A percentile compares a stretch with the other conserved stretches of the same genome.
Evolutionary conservation across 331 rosid genomes (phyloP).

Genomic region (Quercus lobata): DNA sequence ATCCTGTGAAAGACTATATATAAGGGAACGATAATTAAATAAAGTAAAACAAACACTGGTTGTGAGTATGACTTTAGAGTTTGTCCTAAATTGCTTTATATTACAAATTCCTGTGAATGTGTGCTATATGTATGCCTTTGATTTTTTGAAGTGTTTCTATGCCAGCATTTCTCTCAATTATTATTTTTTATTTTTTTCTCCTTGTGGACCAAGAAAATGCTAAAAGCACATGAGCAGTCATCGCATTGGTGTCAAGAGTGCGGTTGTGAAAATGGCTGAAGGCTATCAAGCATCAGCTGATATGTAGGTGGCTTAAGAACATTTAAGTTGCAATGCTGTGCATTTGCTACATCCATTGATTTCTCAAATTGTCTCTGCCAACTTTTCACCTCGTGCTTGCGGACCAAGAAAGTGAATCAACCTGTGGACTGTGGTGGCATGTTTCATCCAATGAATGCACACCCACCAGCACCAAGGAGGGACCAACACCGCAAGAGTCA

Average conservation of each 20-base stretch:
- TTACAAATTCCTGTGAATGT: conserved; percentile 29
- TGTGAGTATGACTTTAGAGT: conserved; percentile 13
- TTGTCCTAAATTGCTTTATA: conserved; percentile 13
- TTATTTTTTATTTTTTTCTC: background rate
- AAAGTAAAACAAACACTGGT: conserved; percentile 16
- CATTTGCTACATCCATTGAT: background rate
- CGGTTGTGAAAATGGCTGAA: too few relatives aligned
- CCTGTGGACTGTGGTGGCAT: background rate
- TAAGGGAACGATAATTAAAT: conserved; percentile 19
- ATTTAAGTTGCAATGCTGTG: background rate
- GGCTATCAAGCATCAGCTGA: too few relatives aligned
- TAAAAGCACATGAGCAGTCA: background rate
- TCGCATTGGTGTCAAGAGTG: too few relatives aligned
- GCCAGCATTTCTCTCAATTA: background rate
- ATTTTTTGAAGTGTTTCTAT: background rate
- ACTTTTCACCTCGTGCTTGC: background rate
- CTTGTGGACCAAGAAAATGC: background rate
- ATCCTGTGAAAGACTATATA: conserved; percentile 32
- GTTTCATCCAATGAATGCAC: too few relatives aligned
- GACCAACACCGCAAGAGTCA: too few relatives aligned
- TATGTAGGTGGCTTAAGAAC: background rate
- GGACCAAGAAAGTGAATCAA: background rate
- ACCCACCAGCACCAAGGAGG: too few relatives aligned
- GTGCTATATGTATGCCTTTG: conserved; percentile 4
- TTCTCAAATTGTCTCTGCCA: background rate